Evolutionary conservation across 2,329 filamentous ascomycete species (phyloP), one percentile per base, ranked within the genome.

Genomic region (Alternaria ventricosa): DNA sequence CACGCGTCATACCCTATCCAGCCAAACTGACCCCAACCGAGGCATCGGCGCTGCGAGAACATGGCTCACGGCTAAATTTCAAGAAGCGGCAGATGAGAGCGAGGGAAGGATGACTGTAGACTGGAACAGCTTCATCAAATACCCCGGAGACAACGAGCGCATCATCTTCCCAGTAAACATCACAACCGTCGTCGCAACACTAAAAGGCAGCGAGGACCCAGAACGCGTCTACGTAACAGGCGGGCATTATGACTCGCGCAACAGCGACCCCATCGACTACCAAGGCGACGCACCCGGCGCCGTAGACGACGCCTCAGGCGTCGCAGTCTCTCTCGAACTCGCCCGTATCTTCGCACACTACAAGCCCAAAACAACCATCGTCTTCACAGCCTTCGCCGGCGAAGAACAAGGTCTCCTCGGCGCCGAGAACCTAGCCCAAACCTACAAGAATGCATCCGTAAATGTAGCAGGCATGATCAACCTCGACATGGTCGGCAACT

Each of bases 401-500:
- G 86, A 88, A 72, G 86, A 87, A 64, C 86, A 87, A 77, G 82
- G 80, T 4, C 81, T 87, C 1, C 83, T 84, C 46, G 86, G 86
- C 1, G 76, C 84, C 3, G 73, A 77, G 9, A 82, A 83, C 72
- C 77, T 87, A 3, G 86, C 86, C 1, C 80, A 84, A 72, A 84
- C 81, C 0, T 82, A 85, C 66, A 82, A 81, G 25, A 84, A 85
- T 64, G 78, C 79, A 12, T 83, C 78, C 13, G 80, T 82, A 41
- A 83, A 86, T 68, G 82, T 87, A 11, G 84, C 85, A 66, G 85
- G 82, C 11, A 86, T 86, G 79, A 82, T 85, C 67, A 87, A 83
- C 63, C 83, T 86, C 74, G 85, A 87, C 72, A 86, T 87, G 63
- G 82, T 87, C 5, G 86, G 86, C 43, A 84, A 80, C 13, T 77